Conservation (phyloP, 768 basidiomycete genomes). For the Dentipellis fragilis region DNA sequence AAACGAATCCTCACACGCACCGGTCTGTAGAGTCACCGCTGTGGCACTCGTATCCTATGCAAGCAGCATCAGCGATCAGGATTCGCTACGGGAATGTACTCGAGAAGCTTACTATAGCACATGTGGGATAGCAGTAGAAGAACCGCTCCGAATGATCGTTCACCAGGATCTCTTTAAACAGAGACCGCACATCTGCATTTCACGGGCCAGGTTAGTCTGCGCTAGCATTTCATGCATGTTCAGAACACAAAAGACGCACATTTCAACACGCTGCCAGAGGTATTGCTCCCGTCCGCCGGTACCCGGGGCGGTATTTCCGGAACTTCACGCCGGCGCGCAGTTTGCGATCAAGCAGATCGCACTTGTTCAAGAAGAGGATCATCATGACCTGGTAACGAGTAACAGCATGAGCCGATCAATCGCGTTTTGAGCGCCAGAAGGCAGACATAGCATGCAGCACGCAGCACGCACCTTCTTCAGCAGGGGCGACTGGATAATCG, state of each 20-base stretch:
- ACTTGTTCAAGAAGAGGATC: conserved; percentile 73
- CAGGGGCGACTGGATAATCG: conserved; percentile 54
- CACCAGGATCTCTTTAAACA: conserved; percentile 66
- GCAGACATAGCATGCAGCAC: no score
- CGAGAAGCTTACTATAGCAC: conserved; percentile 45
- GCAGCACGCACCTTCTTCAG: conserved; percentile 45
- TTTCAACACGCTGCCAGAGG: conserved; percentile 53
- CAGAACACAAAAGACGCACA: conserved; percentile 35
- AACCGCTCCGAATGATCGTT: conserved; percentile 53
- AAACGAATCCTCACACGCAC: not conserved
- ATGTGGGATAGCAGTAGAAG: conserved; percentile 66
- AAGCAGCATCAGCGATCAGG: not conserved
- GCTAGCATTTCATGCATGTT: no score
- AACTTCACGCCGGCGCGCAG: conserved; percentile 57
- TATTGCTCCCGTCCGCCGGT: conserved; percentile 65
- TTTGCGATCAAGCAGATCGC: conserved; percentile 66
- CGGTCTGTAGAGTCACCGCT: not conserved
- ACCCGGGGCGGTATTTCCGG: conserved; percentile 61
- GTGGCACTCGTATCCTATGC: not conserved
- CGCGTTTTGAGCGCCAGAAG: not conserved
- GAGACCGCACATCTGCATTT: conserved; percentile 59
- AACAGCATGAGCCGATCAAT: not conserved
- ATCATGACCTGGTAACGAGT: conserved; percentile 19
- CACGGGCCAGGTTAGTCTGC: conserved; percentile 4
- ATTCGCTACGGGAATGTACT: no score